Percentiles rank a stretch among this genome's conserved stretches.
Conservation (phyloP, 2,329 filamentous ascomycete genomes). For the Dothideomycetes sp. region DNA sequence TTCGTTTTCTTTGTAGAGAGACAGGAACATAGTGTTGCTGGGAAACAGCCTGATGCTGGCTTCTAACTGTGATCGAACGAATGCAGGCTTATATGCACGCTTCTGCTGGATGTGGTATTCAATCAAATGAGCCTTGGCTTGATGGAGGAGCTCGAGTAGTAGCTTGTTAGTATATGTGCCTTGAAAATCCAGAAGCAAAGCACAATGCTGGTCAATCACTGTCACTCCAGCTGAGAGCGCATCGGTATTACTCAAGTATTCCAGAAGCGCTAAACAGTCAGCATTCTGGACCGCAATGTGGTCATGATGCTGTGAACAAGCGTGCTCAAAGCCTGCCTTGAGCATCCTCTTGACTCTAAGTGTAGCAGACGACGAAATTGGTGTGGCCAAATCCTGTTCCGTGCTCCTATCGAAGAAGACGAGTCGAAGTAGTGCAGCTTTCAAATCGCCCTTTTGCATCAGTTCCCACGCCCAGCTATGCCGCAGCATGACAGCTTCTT, state of each 20-base stretch:
- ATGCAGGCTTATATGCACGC: constrained; percentile 55
- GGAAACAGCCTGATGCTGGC: constrained; percentile 57
- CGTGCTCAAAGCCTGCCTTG: constrained; percentile 41
- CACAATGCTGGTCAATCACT: constrained; percentile 30
- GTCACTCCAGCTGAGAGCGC: constrained; percentile 27
- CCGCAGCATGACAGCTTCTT: constrained; percentile 39
- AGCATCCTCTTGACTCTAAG: constrained; percentile 1
- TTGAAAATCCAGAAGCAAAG: constrained; percentile 26
- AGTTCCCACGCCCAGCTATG: constrained; percentile 58
- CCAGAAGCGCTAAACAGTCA: constrained; percentile 53
- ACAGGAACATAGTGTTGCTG: constrained; percentile 63
- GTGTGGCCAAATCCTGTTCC: not conserved
- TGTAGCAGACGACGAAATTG: not conserved
- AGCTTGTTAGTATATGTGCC: not conserved
- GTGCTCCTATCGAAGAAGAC: constrained; percentile 17
- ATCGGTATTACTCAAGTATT: constrained; percentile 47
- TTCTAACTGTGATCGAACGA: constrained; percentile 51
- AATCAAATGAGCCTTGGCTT: constrained; percentile 56
- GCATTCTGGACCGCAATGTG: constrained; percentile 30
- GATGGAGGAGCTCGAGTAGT: constrained; percentile 50
- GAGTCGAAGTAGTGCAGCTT: constrained; percentile 23
- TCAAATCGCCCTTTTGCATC: constrained; percentile 34
- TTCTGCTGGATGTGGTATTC: constrained; percentile 51
- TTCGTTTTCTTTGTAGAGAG: constrained; percentile 64
- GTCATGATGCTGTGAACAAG: constrained; percentile 36